Conservation (phyloP, 2,329 filamentous ascomycete genomes). For the Rasamsonia emersonii region DNA sequence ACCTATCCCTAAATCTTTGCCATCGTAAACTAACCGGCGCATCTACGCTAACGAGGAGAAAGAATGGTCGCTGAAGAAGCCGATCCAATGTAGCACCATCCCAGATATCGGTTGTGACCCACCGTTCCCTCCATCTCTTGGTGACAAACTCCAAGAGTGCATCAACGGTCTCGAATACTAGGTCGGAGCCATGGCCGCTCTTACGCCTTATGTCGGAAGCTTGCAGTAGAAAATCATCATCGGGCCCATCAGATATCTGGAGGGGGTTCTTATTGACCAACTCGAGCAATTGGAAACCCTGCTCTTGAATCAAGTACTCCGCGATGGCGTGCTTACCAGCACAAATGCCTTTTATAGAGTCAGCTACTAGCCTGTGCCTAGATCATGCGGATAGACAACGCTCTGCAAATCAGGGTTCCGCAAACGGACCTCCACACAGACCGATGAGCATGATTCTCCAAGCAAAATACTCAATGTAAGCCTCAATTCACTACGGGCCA, state of each 20-base stretch:
- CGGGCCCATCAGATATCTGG: conserved; percentile 14
- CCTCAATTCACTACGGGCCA: too few relatives aligned
- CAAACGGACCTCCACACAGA: conserved; percentile 40
- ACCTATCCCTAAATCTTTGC: conserved; percentile 61
- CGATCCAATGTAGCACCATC: conserved; percentile 64
- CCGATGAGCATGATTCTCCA: conserved; percentile 44
- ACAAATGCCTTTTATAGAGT: conserved; percentile 62
- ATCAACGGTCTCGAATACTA: conserved; percentile 53
- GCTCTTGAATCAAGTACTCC: conserved; percentile 73
- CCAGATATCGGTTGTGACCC: conserved; percentile 78
- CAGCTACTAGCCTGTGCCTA: conserved; percentile 9
- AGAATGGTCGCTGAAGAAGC: conserved; percentile 75
- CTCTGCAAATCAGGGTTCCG: neutral
- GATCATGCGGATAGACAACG: neutral
- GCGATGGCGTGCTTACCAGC: conserved; percentile 87
- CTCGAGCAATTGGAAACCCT: conserved; percentile 68
- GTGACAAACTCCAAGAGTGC: conserved; percentile 79
- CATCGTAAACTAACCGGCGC: conserved; percentile 79
- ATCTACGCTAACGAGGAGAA: conserved; percentile 85
- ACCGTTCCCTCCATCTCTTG: conserved; percentile 69
- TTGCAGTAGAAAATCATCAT: conserved; percentile 21
- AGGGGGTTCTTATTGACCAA: conserved; percentile 37
- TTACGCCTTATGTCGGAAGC: conserved; percentile 14
- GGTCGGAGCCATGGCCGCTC: conserved; percentile 13
- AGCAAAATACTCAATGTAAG: too few relatives aligned